A percentile compares a stretch with the other conserved stretches of the same genome.
Evolutionary conservation across 208 protist genomes (phyloP).

Genomic region (Angomonas ambiguus): DNA sequence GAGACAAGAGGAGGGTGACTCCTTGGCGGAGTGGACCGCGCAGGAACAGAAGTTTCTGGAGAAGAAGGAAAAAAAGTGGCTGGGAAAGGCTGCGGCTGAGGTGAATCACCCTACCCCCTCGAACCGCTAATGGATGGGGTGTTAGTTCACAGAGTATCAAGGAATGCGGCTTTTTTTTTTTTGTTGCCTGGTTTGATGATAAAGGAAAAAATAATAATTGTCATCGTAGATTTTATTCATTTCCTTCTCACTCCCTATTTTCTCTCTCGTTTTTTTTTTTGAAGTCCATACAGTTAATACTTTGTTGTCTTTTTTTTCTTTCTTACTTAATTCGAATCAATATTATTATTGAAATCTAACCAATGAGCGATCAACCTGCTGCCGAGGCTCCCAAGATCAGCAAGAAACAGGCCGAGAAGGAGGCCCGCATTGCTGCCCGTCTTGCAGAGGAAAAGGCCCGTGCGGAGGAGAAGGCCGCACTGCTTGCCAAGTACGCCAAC

Average conservation of each 20-base stretch:
- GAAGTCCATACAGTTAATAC: not conserved
- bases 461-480: constrained; percentile 77
- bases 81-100: not conserved
- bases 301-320: not conserved
- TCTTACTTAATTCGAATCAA: not conserved
- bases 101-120: no score
- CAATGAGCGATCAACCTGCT: constrained; percentile 12
- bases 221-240: not conserved
- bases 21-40: not conserved
- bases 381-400: constrained; percentile 13
- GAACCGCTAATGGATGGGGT: no score
- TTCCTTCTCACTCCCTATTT: not conserved
- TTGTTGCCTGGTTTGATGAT: no score
- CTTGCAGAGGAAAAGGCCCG: constrained; percentile 78
- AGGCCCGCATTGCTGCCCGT: constrained; percentile 78
- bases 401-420: constrained; percentile 51
- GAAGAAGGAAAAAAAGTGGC: constrained; percentile 7
- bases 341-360: not conserved
- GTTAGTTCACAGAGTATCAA: not conserved
- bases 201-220: no score
- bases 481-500: constrained; percentile 70
- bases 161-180: not conserved
- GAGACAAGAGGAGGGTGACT: not conserved
- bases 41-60: constrained; percentile 10
- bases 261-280: constrained; percentile 2